phyloP scores from a whole-genome alignment of 345 rosid genomes.

The Gossypium thurberi region DNA sequence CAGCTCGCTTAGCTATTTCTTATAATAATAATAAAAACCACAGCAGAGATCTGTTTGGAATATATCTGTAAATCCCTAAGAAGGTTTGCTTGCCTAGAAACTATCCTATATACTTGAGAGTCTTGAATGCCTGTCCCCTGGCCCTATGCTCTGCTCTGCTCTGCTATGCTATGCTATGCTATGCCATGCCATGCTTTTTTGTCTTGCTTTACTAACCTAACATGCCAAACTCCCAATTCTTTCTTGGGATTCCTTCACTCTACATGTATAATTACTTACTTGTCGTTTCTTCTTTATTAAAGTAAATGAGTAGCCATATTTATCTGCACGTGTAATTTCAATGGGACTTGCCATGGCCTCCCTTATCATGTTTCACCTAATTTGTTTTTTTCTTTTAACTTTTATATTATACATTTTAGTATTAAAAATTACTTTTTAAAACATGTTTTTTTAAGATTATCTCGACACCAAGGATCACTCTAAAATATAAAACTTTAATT shows the following conservation, averaged over 20 bases:
- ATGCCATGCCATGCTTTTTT: conserved; percentile 23
- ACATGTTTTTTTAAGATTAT: too few relatives aligned
- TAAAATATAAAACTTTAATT: too few relatives aligned
- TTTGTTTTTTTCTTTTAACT: background rate
- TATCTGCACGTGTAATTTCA: conserved; percentile 11
- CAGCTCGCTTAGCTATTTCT: conserved; percentile 14
- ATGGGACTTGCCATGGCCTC: background rate
- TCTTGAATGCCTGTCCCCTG: conserved; percentile 28
- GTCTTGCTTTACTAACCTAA: conserved; percentile 83
- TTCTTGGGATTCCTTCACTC: conserved; percentile 74
- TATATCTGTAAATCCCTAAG: conserved; percentile 39
- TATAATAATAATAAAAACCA: background rate
- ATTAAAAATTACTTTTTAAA: too few relatives aligned
- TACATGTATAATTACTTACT: conserved; percentile 12
- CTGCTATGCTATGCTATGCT: background rate
- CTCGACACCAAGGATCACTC: too few relatives aligned
- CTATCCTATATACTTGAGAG: background rate
- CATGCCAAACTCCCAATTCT: conserved; percentile 70
- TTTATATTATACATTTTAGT: too few relatives aligned
- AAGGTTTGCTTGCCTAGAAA: conserved; percentile 29
- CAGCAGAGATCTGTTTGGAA: conserved; percentile 21
- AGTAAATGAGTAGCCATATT: conserved; percentile 9
- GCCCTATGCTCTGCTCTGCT: background rate
- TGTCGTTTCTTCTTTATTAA: background rate
- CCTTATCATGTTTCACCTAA: conserved; percentile 15